Evolutionary conservation across 352 stramenopile species (phyloP).

Genomic region (Globisporangium nunn): DNA sequence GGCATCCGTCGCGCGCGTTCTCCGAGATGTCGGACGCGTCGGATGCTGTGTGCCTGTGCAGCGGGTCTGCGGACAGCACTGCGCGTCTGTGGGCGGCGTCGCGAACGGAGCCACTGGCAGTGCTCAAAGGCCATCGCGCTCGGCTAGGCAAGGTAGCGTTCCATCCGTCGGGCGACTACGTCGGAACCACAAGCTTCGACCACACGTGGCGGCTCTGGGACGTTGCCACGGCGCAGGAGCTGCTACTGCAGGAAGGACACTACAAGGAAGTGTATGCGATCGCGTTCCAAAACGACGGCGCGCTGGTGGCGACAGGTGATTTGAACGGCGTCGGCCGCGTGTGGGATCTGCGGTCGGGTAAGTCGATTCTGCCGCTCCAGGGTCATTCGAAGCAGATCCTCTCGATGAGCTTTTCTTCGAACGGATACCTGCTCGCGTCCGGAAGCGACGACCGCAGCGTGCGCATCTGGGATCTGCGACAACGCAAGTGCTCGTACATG

Average conservation of each 20-base stretch:
- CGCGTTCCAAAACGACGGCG: conserved; percentile 93
- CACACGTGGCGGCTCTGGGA: conserved; percentile 98
- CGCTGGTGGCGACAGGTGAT: conserved; percentile 91
- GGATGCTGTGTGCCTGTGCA: conserved; percentile 63
- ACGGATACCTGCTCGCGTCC: conserved; percentile 91
- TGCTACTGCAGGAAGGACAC: conserved; percentile 96
- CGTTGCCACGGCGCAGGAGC: conserved; percentile 85
- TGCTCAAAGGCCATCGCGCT: conserved; percentile 63
- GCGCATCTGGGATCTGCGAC: conserved; percentile 94
- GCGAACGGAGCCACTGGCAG: conserved; percentile 43
- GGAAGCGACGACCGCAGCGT: conserved; percentile 95
- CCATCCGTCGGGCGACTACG: conserved; percentile 89
- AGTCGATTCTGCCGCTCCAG: conserved; percentile 83
- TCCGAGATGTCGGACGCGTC: conserved; percentile 53
- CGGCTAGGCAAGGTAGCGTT: conserved; percentile 89
- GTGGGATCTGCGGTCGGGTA: conserved; percentile 96
- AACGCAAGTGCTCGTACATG: conserved; percentile 87
- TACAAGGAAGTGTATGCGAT: conserved; percentile 93
- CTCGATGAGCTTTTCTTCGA: conserved; percentile 89
- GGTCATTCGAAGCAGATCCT: conserved; percentile 96
- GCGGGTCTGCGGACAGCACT: conserved; percentile 69
- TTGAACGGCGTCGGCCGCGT: conserved; percentile 90
- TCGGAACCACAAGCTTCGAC: conserved; percentile 95
- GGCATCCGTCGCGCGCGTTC: conserved; percentile 54
- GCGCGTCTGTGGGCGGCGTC: conserved; percentile 64